Conservation (phyloP, 768 basidiomycete species). For the Nidularia sp. region DNA sequence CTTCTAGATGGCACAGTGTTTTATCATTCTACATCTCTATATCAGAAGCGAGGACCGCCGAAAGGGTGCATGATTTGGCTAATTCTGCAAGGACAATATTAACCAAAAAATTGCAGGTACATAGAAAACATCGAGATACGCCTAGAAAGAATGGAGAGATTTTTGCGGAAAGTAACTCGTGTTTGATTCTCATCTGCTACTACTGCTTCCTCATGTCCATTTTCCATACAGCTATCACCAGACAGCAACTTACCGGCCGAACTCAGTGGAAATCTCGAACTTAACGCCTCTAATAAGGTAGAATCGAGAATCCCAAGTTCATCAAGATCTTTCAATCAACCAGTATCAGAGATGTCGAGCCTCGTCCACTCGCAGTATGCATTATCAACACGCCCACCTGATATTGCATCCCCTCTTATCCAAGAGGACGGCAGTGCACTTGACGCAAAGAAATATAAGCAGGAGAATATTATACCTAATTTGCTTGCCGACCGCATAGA, state of each 20-base stretch:
- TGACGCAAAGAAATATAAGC: constrained; percentile 16
- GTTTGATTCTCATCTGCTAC: too few relatives aligned
- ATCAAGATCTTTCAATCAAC: constrained; percentile 12
- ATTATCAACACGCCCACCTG: constrained; percentile 3
- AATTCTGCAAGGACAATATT: background rate
- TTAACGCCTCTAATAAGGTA: constrained; percentile 8
- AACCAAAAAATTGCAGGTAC: background rate
- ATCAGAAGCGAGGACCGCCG: constrained; percentile 55
- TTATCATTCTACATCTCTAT: constrained; percentile 1
- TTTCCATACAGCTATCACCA: constrained; percentile 49
- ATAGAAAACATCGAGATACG: constrained; percentile 31
- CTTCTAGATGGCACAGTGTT: constrained; percentile 7
- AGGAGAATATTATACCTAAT: constrained; percentile 29
- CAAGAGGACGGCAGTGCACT: constrained; percentile 16
- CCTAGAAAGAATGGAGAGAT: constrained; percentile 60
- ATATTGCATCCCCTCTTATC: constrained; percentile 28
- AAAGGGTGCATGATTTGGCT: constrained; percentile 41
- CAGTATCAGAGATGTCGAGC: too few relatives aligned
- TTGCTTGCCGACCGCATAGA: constrained; percentile 31
- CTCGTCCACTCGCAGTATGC: too few relatives aligned
- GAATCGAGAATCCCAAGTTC: constrained; percentile 13
- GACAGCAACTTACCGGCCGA: constrained; percentile 59
- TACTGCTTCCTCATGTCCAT: background rate
- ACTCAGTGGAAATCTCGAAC: constrained; percentile 32
- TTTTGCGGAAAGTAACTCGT: constrained; percentile 32